Percentiles rank a stretch among this genome's conserved stretches.
Conservation (phyloP, 495 filamentous ascomycete species). For the Sabuloglossum arenarium region DNA sequence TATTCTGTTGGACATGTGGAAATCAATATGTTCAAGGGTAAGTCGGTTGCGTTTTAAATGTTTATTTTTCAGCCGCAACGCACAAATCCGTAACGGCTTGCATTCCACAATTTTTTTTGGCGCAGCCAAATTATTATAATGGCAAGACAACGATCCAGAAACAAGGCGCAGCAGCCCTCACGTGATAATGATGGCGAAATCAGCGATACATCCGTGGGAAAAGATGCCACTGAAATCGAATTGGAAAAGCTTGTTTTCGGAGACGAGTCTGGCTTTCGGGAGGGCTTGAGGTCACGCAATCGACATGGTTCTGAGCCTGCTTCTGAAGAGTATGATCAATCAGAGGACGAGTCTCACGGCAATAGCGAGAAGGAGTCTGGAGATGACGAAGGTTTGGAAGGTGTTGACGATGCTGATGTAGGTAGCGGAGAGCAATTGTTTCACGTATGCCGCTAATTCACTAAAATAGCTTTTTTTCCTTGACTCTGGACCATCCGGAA, state of each 20-base stretch:
- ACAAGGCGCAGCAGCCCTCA: neutral
- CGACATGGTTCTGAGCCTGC: neutral
- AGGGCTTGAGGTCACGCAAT: conserved; percentile 1
- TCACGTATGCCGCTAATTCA: conserved; percentile 4
- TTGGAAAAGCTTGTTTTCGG: conserved; percentile 8
- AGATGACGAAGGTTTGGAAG: conserved; percentile 16
- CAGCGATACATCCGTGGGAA: neutral
- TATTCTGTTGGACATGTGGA: neutral
- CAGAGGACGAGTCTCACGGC: neutral
- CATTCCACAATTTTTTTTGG: neutral
- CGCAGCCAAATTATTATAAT: neutral
- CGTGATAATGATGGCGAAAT: neutral
- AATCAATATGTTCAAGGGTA: neutral
- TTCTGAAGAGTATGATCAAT: neutral
- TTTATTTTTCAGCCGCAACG: conserved; percentile 1
- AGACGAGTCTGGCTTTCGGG: conserved; percentile 6
- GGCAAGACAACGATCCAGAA: neutral
- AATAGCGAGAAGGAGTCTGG: conserved; percentile 15
- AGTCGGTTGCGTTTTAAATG: neutral
- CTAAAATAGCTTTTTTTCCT: conserved; percentile 42
- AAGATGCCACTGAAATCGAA: conserved; percentile 8
- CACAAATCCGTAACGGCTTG: neutral
- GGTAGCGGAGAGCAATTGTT: conserved; percentile 10
- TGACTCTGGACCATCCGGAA: conserved; percentile 31
- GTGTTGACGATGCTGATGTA: conserved; percentile 38